phyloP scores from a whole-genome alignment of 2,329 filamentous ascomycete genomes.

The Nothophaeocryptopus gaeumannii region DNA sequence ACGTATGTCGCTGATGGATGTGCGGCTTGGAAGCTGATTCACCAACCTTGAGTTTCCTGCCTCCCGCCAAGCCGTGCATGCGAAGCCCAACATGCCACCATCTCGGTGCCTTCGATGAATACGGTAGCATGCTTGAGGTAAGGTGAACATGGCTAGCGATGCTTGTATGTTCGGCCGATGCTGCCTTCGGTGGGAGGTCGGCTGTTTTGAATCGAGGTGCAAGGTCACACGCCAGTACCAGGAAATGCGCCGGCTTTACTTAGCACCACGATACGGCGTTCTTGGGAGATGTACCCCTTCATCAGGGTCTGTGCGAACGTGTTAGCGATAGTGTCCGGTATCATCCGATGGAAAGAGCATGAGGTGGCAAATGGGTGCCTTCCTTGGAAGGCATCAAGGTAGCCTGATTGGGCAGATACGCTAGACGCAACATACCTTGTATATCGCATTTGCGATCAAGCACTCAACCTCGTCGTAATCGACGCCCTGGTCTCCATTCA shows the following conservation, averaged over 20 bases:
- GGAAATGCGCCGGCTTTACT: conserved; percentile 92
- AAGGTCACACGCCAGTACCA: conserved; percentile 66
- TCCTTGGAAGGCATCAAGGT: conserved; percentile 9
- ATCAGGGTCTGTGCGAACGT: conserved; percentile 68
- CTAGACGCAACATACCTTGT: conserved; percentile 66
- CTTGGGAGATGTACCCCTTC: conserved; percentile 96
- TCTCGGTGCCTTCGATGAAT: no score
- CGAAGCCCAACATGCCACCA: no score
- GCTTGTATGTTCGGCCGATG: no score
- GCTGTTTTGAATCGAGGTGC: no score
- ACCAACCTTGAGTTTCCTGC: no score
- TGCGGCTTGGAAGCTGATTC: no score
- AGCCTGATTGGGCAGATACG: background rate
- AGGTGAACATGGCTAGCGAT: no score
- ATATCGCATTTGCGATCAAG: conserved; percentile 91
- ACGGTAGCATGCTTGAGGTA: no score
- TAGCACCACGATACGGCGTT: conserved; percentile 83
- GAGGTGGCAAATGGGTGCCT: conserved; percentile 11
- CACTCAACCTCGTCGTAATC: conserved; percentile 96
- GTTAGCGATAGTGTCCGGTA: conserved; percentile 10
- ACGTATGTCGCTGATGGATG: no score
- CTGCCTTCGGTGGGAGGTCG: no score
- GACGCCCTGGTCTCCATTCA: conserved; percentile 59
- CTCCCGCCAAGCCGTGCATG: no score
- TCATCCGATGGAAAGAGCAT: background rate